These are phyloP conservation scores for Bauhinia variegata DNA, from an alignment of 306 rosid genomes.

Conservation along the genomic window DNA sequence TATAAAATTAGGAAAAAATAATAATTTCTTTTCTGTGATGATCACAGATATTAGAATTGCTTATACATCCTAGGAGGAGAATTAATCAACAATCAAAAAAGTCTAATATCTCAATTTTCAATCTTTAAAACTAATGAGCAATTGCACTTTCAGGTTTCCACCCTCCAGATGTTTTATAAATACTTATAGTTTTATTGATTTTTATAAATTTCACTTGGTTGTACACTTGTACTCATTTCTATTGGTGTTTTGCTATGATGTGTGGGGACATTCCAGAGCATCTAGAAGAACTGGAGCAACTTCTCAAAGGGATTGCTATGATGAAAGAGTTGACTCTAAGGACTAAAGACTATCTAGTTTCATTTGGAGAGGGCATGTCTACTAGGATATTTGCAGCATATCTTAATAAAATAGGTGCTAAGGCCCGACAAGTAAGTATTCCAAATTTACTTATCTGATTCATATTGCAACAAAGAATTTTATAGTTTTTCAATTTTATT, in stretches of 20 bases:
- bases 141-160: no score
- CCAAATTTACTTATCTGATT: slow-evolving; percentile 28
- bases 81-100: slow-evolving; percentile 6
- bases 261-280: slow-evolving; percentile 54
- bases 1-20: no score
- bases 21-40: neutral
- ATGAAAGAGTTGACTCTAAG: slow-evolving; percentile 91
- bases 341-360: slow-evolving; percentile 89
- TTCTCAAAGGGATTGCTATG: slow-evolving; percentile 91
- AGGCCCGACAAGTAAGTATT: slow-evolving; percentile 79
- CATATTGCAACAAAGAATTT: slow-evolving; percentile 9
- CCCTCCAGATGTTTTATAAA: neutral
- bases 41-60: neutral
- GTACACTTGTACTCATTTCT: slow-evolving; percentile 33
- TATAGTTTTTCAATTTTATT: slow-evolving; percentile 17
- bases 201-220: slow-evolving; percentile 8
- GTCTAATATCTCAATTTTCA: neutral
- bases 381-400: slow-evolving; percentile 93
- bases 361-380: slow-evolving; percentile 99
- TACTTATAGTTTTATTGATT: no score
- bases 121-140: no score
- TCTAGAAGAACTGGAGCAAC: slow-evolving; percentile 89
- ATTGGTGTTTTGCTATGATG: slow-evolving; percentile 20
- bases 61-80: neutral
- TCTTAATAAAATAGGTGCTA: slow-evolving; percentile 70